phyloP scores from a whole-genome alignment of 148 eudicot genomes.

The Talinum fruticosum region DNA sequence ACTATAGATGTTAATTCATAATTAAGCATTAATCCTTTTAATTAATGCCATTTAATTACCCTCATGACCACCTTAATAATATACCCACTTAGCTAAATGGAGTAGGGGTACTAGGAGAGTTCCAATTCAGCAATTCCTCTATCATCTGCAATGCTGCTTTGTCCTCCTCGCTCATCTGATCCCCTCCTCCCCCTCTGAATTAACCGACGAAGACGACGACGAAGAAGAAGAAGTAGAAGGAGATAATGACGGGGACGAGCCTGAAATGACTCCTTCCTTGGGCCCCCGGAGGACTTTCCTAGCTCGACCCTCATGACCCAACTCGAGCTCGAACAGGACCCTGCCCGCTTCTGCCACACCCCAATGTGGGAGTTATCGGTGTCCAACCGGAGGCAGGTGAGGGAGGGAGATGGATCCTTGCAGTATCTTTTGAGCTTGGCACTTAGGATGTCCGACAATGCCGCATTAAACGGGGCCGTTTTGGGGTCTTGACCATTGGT shows the following conservation, averaged over 20 bases:
- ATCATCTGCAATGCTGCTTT: slow-evolving; percentile 78
- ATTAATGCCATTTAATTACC: not conserved
- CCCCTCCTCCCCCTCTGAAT: slow-evolving; percentile 14
- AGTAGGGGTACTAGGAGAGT: slow-evolving; percentile 28
- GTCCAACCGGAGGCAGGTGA: slow-evolving; percentile 83
- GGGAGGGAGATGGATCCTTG: slow-evolving; percentile 71
- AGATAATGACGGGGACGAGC: slow-evolving; percentile 3
- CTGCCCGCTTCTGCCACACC: slow-evolving; percentile 91
- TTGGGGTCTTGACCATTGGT: slow-evolving; percentile 3
- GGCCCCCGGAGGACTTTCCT: slow-evolving; percentile 33
- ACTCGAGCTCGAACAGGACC: slow-evolving; percentile 47
- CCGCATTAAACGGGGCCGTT: slow-evolving; percentile 15
- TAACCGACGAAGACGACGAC: slow-evolving; percentile 14
- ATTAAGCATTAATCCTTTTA: not conserved
- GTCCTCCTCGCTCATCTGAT: slow-evolving; percentile 56
- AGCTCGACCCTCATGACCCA: slow-evolving; percentile 82
- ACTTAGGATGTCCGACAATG: slow-evolving; percentile 46
- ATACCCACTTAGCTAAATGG: not conserved
- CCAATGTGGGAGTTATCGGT: slow-evolving; percentile 77
- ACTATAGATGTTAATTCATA: not conserved
- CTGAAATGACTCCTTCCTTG: not conserved
- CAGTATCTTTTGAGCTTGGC: slow-evolving; percentile 64
- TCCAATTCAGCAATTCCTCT: slow-evolving; percentile 75
- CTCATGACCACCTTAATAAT: slow-evolving; percentile 1
- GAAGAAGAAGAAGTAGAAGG: slow-evolving; percentile 14